Base-by-base conservation (phyloP, 2,329 filamentous ascomycete species). In the Coniochaeta sp. region DNA sequence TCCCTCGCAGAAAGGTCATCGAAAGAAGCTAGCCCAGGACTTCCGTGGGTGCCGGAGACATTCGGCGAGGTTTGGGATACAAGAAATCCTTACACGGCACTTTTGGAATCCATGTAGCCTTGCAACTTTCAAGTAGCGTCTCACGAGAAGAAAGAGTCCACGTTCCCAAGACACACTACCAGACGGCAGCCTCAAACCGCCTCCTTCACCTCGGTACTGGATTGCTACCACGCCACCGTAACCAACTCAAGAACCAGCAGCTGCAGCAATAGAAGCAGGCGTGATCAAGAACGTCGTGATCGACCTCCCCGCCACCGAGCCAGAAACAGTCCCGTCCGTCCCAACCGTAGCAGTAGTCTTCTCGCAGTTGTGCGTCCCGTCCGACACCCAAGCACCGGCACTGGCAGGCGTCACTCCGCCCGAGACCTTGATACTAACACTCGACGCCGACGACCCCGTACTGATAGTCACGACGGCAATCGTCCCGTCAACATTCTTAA, bases 401-500 rank as follows among this genome's bases (percentile, higher is more conserved):
- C 58, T 61, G n/a, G 60, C 47, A 31, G 63, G 47, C 26, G 52
- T 60, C 1, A 36, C 11, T 14, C 50, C 60, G 9, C 64, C 64
- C n/a, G n/a, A n/a, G 19, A 67, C 50, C 62, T 63, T 63, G 62
- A 64, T 58, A 36, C 19, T 65, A 14, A 61, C 64, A 16, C 55
- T 62, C 34, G 63, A 59, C 55, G 65, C 58, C 24, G 63, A 64
- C 14, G 54, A 61, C 11, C 62, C 63, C 8, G 66, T 67, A 64
- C 71, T 71, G 58, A 74, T 74, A 22, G 73, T 68, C 7, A 76
- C 69, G 3, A 76, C 68, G 4, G 72, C 74, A 7, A 76, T 59
- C 4, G 71, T 72, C 3, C 74, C 73, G 55, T 77, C 74, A 11
- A 67, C 59, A 58, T 77, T 76, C 61, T 61, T 61, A 59, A 76